A percentile compares a stretch with the other conserved stretches of the same genome.
Evolutionary conservation across 2,329 filamentous ascomycete species (phyloP).

Genomic region (Cephalotrichum gorgonifer): DNA sequence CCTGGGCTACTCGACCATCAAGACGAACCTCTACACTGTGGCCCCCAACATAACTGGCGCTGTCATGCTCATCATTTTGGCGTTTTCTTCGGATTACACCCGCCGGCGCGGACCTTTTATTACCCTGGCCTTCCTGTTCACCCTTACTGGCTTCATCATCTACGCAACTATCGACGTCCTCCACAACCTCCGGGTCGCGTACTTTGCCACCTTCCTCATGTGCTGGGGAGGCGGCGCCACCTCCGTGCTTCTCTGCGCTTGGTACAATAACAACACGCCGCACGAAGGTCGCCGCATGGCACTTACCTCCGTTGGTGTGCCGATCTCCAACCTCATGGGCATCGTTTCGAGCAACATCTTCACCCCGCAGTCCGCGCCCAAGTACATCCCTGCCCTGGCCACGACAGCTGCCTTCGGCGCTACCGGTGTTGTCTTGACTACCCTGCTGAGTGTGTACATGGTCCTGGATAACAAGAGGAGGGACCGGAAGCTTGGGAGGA

Average conservation of each 20-base stretch:
- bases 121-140: conserved; percentile 61
- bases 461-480: conserved; percentile 41
- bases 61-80: conserved; percentile 60
- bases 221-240: conserved; percentile 70
- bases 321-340: conserved; percentile 68
- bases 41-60: conserved; percentile 70
- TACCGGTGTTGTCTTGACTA: conserved; percentile 43
- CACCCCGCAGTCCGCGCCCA: conserved; percentile 49
- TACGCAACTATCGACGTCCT: conserved; percentile 59
- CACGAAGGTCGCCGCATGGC: conserved; percentile 63
- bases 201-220: conserved; percentile 75
- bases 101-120: conserved; percentile 67
- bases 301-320: conserved; percentile 62
- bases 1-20: conserved; percentile 36
- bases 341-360: conserved; percentile 62
- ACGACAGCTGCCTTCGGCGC: conserved; percentile 58
- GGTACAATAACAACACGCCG: conserved; percentile 76
- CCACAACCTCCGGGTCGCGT: conserved; percentile 53
- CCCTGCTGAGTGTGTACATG: conserved; percentile 51
- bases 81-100: conserved; percentile 57
- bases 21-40: conserved; percentile 72
- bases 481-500: conserved; percentile 39
- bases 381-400: conserved; percentile 55
- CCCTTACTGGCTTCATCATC: conserved; percentile 69
- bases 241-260: conserved; percentile 53